A percentile compares a stretch with the other conserved stretches of the same genome.
phyloP scores from a whole-genome alignment of 495 filamentous ascomycete species.

The Annulohypoxylon moriforme region DNA sequence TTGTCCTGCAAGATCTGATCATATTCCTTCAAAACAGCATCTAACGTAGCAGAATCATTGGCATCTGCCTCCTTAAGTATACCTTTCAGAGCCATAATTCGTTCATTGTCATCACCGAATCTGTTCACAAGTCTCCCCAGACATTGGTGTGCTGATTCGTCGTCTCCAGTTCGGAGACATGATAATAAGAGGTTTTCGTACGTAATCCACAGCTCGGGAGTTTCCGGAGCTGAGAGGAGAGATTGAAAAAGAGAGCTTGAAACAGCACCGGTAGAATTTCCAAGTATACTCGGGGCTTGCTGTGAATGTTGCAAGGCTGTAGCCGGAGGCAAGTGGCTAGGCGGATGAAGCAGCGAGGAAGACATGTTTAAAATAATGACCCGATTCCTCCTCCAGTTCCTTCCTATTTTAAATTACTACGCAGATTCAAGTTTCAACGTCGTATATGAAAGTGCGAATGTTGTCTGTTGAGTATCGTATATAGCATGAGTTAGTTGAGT shows the following conservation, averaged over 20 bases:
- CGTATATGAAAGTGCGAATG: neutral
- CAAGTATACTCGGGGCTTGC: constrained; percentile 77
- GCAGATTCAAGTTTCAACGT: neutral
- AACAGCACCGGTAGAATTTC: constrained; percentile 57
- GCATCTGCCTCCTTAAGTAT: constrained; percentile 89
- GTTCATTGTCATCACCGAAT: constrained; percentile 85
- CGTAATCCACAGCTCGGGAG: constrained; percentile 79
- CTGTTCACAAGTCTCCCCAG: constrained; percentile 78
- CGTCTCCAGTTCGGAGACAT: constrained; percentile 87
- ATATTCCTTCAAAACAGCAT: constrained; percentile 78
- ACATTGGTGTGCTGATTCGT: constrained; percentile 76
- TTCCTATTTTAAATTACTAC: neutral
- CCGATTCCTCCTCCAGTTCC: neutral
- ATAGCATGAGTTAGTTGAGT: neutral
- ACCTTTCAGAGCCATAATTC: constrained; percentile 82
- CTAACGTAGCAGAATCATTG: constrained; percentile 68
- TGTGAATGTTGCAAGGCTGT: constrained; percentile 78
- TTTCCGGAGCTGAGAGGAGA: constrained; percentile 69
- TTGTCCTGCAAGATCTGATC: constrained; percentile 77
- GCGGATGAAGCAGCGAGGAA: constrained; percentile 62
- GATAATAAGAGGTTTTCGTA: constrained; percentile 88
- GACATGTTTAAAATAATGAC: constrained; percentile 51
- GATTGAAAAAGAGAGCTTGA: constrained; percentile 64
- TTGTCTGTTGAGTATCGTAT: neutral
- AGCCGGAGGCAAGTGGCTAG: constrained; percentile 59